Percentiles rank a stretch among this genome's conserved stretches.
phyloP scores from a whole-genome alignment of 1,284 basidiomycete species.

The Mycosarcoma mackinlayi region DNA sequence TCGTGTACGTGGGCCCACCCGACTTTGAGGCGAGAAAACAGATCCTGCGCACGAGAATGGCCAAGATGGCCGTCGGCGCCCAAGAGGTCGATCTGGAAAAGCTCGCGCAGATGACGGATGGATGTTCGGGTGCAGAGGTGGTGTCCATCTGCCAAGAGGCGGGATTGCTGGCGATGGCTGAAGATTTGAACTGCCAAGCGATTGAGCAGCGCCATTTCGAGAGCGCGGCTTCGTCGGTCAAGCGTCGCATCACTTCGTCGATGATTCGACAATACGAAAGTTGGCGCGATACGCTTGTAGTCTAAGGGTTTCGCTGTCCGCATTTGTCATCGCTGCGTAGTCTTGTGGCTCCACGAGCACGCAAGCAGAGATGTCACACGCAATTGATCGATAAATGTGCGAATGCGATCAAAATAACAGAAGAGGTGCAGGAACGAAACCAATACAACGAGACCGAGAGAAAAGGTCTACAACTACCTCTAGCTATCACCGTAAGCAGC shows the following conservation, averaged over 20 bases:
- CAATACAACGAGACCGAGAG: neutral
- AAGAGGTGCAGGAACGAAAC: too few species aligned
- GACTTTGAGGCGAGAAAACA: conserved; percentile 81
- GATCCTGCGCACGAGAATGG: conserved; percentile 82
- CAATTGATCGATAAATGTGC: neutral
- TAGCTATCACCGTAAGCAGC: conserved; percentile 18
- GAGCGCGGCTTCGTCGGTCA: conserved; percentile 78
- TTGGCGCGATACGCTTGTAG: conserved; percentile 52
- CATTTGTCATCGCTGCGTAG: too few species aligned
- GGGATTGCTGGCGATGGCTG: conserved; percentile 87
- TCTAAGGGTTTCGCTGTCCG: conserved; percentile 27
- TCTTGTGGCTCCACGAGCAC: neutral
- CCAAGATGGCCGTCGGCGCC: conserved; percentile 80
- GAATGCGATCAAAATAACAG: neutral
- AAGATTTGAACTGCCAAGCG: conserved; percentile 81
- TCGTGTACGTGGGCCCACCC: conserved; percentile 93
- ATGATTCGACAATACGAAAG: conserved; percentile 70
- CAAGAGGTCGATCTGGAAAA: conserved; percentile 76
- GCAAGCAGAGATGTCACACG: too few species aligned
- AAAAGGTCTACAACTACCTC: neutral
- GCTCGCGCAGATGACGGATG: conserved; percentile 79
- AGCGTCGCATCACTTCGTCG: conserved; percentile 86
- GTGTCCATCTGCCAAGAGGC: conserved; percentile 94
- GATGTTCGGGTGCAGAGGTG: conserved; percentile 96
- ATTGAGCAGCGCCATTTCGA: conserved; percentile 81